phyloP scores from a whole-genome alignment of 768 basidiomycete species.

The Lactarius tabidus region DNA sequence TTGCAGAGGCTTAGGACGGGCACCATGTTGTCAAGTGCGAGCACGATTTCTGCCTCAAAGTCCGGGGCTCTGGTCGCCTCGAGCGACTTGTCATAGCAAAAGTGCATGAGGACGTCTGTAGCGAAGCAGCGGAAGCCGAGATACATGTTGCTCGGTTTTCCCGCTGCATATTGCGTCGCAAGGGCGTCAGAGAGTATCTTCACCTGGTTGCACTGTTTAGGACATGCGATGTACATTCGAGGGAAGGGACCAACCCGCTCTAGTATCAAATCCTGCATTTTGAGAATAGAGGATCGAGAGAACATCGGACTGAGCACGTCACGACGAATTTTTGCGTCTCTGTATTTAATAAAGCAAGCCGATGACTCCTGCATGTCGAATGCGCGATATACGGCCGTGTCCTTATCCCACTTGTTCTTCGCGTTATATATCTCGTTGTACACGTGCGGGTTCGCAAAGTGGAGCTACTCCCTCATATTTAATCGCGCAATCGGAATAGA shows the following conservation, averaged over 20 bases:
- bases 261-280: constrained; percentile 37
- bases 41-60: constrained; percentile 35
- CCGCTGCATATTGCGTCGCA: constrained; percentile 33
- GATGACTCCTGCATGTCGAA: constrained; percentile 39
- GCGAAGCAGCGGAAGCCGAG: constrained; percentile 39
- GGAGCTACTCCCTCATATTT: constrained; percentile 33
- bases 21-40: constrained; percentile 21
- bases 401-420: constrained; percentile 35
- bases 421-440: constrained; percentile 40
- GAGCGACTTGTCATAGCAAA: constrained; percentile 37
- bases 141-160: constrained; percentile 31
- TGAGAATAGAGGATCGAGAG: constrained; percentile 38
- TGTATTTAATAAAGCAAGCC: constrained; percentile 36
- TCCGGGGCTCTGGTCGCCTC: constrained; percentile 32
- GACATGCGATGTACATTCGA: not conserved
- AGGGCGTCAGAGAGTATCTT: constrained; percentile 4
- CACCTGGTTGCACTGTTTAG: not conserved
- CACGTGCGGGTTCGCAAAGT: constrained; percentile 40
- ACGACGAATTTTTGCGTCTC: constrained; percentile 35
- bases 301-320: constrained; percentile 40
- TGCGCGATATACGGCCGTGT: constrained; percentile 36
- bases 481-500: not conserved
- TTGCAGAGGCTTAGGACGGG: constrained; percentile 14
- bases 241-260: constrained; percentile 30
- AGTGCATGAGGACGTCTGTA: constrained; percentile 40